A percentile compares a stretch with the other conserved stretches of the same genome.
Evolutionary conservation across 306 rosid genomes (phyloP).

Genomic region (Aeschynomene evenia): DNA sequence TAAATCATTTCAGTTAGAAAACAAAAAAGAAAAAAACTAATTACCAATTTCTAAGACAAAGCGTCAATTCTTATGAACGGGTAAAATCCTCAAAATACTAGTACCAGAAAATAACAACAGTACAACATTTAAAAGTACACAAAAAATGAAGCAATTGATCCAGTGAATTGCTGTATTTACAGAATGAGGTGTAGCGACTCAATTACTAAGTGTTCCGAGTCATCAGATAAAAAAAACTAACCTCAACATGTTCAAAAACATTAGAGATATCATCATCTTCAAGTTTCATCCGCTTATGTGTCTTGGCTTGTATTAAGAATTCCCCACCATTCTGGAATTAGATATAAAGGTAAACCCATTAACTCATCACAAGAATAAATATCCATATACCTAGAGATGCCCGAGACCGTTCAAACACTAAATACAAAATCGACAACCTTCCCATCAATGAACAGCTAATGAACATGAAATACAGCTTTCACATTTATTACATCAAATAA

Average conservation of each 20-base stretch:
- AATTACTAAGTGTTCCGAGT: background rate
- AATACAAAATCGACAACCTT: background rate
- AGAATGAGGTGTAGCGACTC: conserved; percentile 12
- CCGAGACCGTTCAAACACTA: conserved; percentile 2
- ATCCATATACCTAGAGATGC: background rate
- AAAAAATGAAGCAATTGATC: conserved; percentile 1
- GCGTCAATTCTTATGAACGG: background rate
- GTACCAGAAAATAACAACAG: conserved; percentile 4
- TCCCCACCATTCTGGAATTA: conserved; percentile 53
- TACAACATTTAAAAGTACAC: background rate
- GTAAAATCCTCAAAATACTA: conserved; percentile 14
- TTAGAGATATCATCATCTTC: conserved; percentile 49
- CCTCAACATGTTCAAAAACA: conserved; percentile 69
- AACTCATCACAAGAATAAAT: conserved; percentile 4
- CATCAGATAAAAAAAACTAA: conserved; percentile 40
- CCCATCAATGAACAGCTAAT: background rate
- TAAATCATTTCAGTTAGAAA: conserved; percentile 15
- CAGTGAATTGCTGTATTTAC: background rate
- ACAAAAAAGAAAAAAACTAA: too few species aligned
- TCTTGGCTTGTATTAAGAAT: conserved; percentile 91
- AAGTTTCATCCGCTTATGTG: conserved; percentile 73
- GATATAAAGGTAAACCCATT: background rate
- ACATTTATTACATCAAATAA: background rate
- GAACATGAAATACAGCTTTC: background rate
- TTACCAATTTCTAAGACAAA: conserved; percentile 11